Conservation (phyloP, 108 stramenopile genomes). For the Mayamaea pseudoterrestris region DNA sequence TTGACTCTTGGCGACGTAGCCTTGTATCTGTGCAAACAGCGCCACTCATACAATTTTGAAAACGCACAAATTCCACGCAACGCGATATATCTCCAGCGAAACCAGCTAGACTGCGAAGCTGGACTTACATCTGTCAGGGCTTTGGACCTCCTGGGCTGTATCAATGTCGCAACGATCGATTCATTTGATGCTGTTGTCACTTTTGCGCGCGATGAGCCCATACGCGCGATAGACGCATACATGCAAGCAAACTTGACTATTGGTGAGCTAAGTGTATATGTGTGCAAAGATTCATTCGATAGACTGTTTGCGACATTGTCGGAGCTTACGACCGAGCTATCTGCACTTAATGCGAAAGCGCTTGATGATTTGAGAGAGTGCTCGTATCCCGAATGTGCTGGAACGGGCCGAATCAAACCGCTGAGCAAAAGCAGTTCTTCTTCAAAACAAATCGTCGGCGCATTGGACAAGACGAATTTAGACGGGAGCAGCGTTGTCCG, state of each 20-base stretch:
- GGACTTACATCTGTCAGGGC: too few species aligned
- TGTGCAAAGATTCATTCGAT: conserved; percentile 73
- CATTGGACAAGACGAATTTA: too few species aligned
- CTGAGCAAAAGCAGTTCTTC: too few species aligned
- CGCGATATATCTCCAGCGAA: too few species aligned
- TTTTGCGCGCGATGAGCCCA: conserved; percentile 2
- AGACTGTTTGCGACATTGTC: conserved; percentile 47
- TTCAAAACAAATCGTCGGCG: too few species aligned
- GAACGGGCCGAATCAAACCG: too few species aligned
- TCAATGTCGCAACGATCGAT: too few species aligned
- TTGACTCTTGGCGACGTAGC: conserved; percentile 51
- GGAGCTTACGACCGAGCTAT: conserved; percentile 25
- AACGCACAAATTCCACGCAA: too few species aligned
- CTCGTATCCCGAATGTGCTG: too few species aligned
- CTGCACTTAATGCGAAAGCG: conserved; percentile 1
- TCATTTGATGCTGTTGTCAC: conserved; percentile 33
- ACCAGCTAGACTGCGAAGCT: too few species aligned
- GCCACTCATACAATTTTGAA: conserved; percentile 40
- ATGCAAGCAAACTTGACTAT: conserved; percentile 26
- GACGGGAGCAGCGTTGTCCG: too few species aligned
- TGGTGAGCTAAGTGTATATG: conserved; percentile 34
- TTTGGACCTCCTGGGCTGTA: too few species aligned
- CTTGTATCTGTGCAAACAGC: conserved; percentile 31
- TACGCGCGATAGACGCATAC: conserved; percentile 19
- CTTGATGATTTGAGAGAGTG: conserved; percentile 1